Evolutionary conservation across 306 rosid genomes (phyloP).

Genomic region (Datisca glomerata): DNA sequence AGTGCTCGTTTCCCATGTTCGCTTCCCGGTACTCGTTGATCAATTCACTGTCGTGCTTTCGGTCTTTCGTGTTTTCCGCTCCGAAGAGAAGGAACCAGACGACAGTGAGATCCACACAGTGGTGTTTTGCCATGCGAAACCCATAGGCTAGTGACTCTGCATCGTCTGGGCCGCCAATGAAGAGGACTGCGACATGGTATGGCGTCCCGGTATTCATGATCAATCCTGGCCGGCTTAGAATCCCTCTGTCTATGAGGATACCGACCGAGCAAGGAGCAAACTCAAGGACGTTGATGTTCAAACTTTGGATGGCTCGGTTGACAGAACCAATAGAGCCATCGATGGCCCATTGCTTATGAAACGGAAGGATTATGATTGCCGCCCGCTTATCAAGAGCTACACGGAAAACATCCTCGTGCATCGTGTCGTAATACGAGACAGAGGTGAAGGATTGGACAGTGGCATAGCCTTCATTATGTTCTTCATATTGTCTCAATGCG

Average conservation of each 20-base stretch:
- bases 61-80: conserved; percentile 31
- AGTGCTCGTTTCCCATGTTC: conserved; percentile 28
- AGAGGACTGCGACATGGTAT: conserved; percentile 39
- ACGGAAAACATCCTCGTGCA: conserved; percentile 31
- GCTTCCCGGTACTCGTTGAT: conserved; percentile 34
- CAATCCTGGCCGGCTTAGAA: conserved; percentile 16
- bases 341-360: conserved; percentile 55
- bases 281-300: conserved; percentile 38
- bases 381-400: conserved; percentile 26
- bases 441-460: conserved; percentile 39
- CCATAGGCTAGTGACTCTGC: conserved; percentile 56
- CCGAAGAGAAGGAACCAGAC: conserved; percentile 52
- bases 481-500: conserved; percentile 31
- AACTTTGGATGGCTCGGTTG: conserved; percentile 14
- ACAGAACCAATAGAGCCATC: conserved; percentile 31
- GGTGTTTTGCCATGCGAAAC: conserved; percentile 43
- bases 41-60: conserved; percentile 41
- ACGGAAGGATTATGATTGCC: conserved; percentile 41
- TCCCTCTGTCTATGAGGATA: conserved; percentile 49
- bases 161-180: conserved; percentile 63
- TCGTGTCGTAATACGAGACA: conserved; percentile 22
- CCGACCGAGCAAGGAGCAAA: conserved; percentile 56
- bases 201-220: conserved; percentile 9
- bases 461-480: conserved; percentile 22
- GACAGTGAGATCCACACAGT: conserved; percentile 30